These are phyloP conservation scores for Sporothrix dimorphospora DNA, from an alignment of 2,329 filamentous ascomycete genomes.

Conservation along the genomic window DNA sequence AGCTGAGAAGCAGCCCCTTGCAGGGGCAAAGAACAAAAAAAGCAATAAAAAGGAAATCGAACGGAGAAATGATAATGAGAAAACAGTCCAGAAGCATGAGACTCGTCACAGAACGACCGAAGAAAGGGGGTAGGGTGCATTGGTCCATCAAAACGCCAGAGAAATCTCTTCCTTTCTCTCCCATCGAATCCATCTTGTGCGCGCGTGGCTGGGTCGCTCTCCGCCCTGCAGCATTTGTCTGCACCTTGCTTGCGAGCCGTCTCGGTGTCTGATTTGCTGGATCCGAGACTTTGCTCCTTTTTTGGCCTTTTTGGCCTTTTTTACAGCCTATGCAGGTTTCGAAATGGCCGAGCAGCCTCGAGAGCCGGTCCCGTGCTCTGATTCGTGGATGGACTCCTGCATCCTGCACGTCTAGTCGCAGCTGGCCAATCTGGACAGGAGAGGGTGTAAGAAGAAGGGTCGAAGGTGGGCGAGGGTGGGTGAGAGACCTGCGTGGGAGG, in stretches of 20 bases:
- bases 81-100: neutral
- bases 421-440: conserved; percentile 25
- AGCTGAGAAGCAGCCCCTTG: neutral
- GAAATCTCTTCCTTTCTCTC: neutral
- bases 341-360: conserved; percentile 30
- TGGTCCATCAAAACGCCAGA: neutral
- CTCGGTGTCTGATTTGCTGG: conserved; percentile 23
- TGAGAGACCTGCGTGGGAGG: conserved; percentile 16
- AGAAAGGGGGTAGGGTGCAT: neutral
- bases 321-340: conserved; percentile 28
- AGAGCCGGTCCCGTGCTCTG: conserved; percentile 25
- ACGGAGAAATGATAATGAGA: neutral
- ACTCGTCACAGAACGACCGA: neutral
- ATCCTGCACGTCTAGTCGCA: conserved; percentile 29
- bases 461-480: conserved; percentile 14
- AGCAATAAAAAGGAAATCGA: neutral
- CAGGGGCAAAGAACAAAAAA: neutral
- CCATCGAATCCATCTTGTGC: neutral
- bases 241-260: conserved; percentile 5
- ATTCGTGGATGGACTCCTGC: conserved; percentile 29
- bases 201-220: conserved; percentile 7
- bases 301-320: neutral
- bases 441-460: conserved; percentile 23
- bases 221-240: neutral
- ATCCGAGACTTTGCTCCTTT: conserved; percentile 1